Conservation (phyloP, 805 yeast genomes). For the Nakazawaea ambrosiae region DNA sequence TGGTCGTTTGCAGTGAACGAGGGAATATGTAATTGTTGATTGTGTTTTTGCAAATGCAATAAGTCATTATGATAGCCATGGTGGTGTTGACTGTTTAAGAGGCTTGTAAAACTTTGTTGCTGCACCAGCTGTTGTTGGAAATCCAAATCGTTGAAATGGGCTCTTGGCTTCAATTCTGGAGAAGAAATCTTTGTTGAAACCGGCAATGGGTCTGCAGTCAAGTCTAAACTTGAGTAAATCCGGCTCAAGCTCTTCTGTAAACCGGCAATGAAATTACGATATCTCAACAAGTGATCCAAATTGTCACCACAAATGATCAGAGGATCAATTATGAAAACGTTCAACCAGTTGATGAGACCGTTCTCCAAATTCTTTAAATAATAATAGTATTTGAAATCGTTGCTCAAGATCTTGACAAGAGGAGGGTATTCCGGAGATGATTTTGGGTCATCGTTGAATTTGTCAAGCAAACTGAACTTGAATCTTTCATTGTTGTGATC, state of each 20-base stretch:
- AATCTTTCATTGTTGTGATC: slow-evolving; percentile 21
- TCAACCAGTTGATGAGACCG: slow-evolving; percentile 20
- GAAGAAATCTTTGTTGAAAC: slow-evolving; percentile 4
- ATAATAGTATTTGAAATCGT: slow-evolving; percentile 19
- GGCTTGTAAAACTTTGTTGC: slow-evolving; percentile 11
- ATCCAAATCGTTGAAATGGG: slow-evolving; percentile 7
- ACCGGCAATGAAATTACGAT: slow-evolving; percentile 5
- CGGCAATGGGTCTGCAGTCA: slow-evolving; percentile 2
- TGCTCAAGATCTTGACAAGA: slow-evolving; percentile 12
- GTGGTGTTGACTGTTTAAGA: neutral
- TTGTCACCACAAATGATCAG: slow-evolving; percentile 2
- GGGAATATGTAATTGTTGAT: neutral
- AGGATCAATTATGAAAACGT: slow-evolving; percentile 14
- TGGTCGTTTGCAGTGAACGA: neutral
- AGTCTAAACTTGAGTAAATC: slow-evolving; percentile 8
- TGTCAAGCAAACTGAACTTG: slow-evolving; percentile 9
- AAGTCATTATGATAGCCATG: neutral
- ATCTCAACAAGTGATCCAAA: slow-evolving; percentile 9
- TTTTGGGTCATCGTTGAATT: slow-evolving; percentile 9
- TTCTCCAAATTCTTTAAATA: slow-evolving; percentile 20
- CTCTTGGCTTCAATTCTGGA: slow-evolving; percentile 8
- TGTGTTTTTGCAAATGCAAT: slow-evolving; percentile 1
- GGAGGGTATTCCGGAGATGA: slow-evolving; percentile 10
- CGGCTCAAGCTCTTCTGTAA: slow-evolving; percentile 6
- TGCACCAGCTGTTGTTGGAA: slow-evolving; percentile 11